Evolutionary conservation across 164 flowering plant genomes (phyloP).

Genomic region (Vitis rupestris): DNA sequence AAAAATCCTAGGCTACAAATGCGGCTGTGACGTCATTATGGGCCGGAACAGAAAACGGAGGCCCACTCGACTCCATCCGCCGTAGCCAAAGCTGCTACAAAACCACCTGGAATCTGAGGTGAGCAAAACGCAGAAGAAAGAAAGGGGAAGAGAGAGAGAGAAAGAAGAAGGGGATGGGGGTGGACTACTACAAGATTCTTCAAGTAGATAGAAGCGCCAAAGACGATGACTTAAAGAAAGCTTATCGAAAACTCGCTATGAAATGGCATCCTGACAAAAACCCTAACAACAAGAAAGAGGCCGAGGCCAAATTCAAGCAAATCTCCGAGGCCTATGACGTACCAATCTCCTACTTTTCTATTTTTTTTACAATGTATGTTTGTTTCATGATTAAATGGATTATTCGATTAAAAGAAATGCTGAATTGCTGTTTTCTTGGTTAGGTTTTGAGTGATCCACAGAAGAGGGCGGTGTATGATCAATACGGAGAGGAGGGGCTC

Average conservation of each 20-base stretch:
- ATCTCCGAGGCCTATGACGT: constrained; percentile 98
- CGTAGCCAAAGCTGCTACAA: too few relatives aligned
- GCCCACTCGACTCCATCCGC: too few relatives aligned
- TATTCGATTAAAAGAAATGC: neutral
- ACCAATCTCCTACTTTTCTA: constrained; percentile 5
- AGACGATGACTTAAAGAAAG: constrained; percentile 91
- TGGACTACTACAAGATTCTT: constrained; percentile 81
- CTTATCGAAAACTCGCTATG: constrained; percentile 91
- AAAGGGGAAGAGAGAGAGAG: constrained; percentile 8
- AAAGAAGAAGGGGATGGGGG: constrained; percentile 49
- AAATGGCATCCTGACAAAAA: constrained; percentile 96
- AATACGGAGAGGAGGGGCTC: constrained; percentile 88
- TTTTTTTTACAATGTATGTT: neutral
- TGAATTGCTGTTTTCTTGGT: constrained; percentile 2
- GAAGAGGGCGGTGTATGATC: constrained; percentile 82
- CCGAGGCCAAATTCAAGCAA: constrained; percentile 92
- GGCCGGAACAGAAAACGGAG: too few relatives aligned
- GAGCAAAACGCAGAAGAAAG: neutral
- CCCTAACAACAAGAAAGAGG: constrained; percentile 85
- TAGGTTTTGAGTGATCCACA: constrained; percentile 92
- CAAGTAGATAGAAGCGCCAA: constrained; percentile 72
- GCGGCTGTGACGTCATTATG: too few relatives aligned
- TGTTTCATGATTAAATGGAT: neutral
- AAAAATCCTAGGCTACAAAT: too few relatives aligned
- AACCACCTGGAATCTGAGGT: too few relatives aligned